Evolutionary conservation across 805 yeast genomes (phyloP), one percentile per base, ranked within the genome.

Genomic region (Sugiyamaella valdiviana): DNA sequence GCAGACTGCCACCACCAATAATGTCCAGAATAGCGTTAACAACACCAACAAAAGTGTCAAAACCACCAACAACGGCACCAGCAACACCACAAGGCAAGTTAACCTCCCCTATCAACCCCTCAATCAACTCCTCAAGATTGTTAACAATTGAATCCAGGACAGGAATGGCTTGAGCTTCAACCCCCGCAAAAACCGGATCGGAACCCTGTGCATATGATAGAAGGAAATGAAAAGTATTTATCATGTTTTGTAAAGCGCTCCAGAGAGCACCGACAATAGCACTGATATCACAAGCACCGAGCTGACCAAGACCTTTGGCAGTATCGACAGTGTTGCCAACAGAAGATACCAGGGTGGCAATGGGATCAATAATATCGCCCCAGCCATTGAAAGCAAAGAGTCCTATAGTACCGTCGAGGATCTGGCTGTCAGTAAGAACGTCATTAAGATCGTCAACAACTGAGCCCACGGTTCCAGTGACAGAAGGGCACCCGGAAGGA

Each of bases 41-140:
- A 15, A 15, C 39, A 7, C 29, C 26, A n/a, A 42, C 12, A 12
- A 42, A 22, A 12, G 45, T 32, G 39, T 42, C 16, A 14, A 42
- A 10, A 15, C 14, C 19, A 19, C 45, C 45, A 2, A 36, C 38
- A 21, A 42, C 37, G 3, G 29, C 17, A 19, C 26, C 39, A n/a
- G 45, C 38, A 5, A 32, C 16, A 5, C 39, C 45, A 32, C 45
- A 42, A 6, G 45, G 45, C 2, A 42, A 20, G 19, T 42, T 35
- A 10, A 29, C 14, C n/a, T n/a, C 17, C 10, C 16, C 39, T 23
- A 17, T 14, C 24, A 4, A 42, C 12, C 3, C 39, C 39, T 6
- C 23, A 9, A 6, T 29, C 24, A 35, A 16, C 20, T 29, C 19
- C 3, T 3, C 15, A 15, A 15, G 41, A 21, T 12, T 7, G 37